phyloP scores from a whole-genome alignment of 73 alveolate species.

The Tetrahymena elliotti region DNA sequence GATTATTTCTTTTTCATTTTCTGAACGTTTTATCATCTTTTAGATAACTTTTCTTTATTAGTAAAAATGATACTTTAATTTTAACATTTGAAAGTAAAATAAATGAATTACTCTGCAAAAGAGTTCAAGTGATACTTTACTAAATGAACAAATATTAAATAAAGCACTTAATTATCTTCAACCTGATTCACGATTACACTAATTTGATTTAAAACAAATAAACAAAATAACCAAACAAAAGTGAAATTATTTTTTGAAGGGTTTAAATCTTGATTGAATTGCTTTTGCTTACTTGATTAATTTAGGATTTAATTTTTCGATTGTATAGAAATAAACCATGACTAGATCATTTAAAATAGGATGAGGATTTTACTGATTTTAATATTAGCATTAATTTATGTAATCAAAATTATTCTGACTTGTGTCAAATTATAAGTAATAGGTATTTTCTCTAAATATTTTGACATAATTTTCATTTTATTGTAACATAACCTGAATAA shows the following conservation, averaged over 20 bases:
- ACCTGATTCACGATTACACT: neutral
- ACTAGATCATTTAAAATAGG: neutral
- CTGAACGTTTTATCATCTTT: neutral
- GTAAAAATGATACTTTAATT: neutral
- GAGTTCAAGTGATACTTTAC: neutral
- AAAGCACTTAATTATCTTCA: neutral
- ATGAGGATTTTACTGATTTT: neutral
- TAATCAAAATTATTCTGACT: neutral
- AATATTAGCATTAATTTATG: neutral
- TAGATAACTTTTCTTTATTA: neutral
- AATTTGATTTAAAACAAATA: neutral
- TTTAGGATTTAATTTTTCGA: neutral
- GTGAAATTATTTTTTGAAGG: no score
- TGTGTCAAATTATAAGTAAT: neutral
- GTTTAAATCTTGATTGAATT: no score
- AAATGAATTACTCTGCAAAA: neutral
- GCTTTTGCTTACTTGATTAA: neutral
- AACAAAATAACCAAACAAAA: neutral
- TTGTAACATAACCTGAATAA: neutral
- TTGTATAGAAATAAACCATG: neutral
- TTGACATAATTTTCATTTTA: neutral
- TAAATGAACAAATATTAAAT: neutral
- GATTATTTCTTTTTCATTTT: neutral
- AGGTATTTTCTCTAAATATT: neutral
- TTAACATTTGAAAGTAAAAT: neutral